Evolutionary conservation across 1,139 yeast species (phyloP), one percentile per base, ranked within the genome.

Genomic region (Candida tunisiensis): DNA sequence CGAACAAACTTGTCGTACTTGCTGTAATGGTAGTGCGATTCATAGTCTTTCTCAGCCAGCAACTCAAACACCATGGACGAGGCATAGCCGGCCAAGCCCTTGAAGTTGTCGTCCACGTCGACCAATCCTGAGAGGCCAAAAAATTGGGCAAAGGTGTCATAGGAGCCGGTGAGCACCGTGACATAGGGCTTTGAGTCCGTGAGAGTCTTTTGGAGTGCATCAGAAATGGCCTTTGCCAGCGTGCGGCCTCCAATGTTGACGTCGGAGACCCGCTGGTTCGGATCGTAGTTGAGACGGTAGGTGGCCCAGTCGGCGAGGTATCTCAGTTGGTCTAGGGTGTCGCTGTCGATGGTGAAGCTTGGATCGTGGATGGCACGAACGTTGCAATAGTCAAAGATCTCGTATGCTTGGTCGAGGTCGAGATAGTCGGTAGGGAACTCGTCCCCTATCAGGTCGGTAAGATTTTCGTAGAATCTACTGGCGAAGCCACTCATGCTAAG

Each of bases 81-180:
- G 19, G 62, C 65, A 35, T 60, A 60, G 28, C 53, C 50, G 33
- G 63, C 61, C 48, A 59, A 46, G 13, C 62, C 62, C 14, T 57
- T 52, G 41, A 59, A 60, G 15, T 23, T 21, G 18, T 41, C 47
- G 26, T 50, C 45, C 14, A 39, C 40, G 19, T 37, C 27, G 36
- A 48, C 42, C 30, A 60, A 36, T 18, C 50, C 51, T 28, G 54
- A 27, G 14, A 55, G 35, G 28, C 55, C 58, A 25, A 45, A 48
- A 21, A 55, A 34, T 38, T 53, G 60, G 42, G 44, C 53, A 53
- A 60, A 56, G 26, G 48, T 48, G 39, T 54, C 53, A 45, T 42
- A 60, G 9, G 65, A 53, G 22, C 65, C 65, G 14, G 61, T 55
- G 33, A 52, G 44, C 38, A 54, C 51, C 35, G 54, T 47, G 33